A percentile compares a stretch with the other conserved stretches of the same genome.
These are phyloP conservation scores for Corymbia calophylla DNA, from an alignment of 441 rosid genomes.

Conservation along the genomic window DNA sequence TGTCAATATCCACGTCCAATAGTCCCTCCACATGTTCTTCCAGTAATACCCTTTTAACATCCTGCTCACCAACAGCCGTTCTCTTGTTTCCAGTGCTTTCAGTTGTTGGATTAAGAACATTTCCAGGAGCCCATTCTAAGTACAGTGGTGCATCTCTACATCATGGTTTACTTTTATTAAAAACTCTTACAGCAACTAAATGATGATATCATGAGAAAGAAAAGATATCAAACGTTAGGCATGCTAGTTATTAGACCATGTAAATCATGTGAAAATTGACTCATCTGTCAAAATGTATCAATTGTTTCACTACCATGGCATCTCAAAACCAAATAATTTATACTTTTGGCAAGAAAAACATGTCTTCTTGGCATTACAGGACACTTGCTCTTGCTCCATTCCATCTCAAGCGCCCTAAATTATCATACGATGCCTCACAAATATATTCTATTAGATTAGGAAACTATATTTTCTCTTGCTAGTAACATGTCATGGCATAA, in stretches of 20 bases:
- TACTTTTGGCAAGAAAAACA: background rate
- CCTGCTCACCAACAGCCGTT: slow-evolving; percentile 34
- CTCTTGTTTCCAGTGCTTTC: slow-evolving; percentile 24
- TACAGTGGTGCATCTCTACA: slow-evolving; percentile 83
- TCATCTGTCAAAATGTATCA: background rate
- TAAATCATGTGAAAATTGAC: background rate
- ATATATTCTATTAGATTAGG: background rate
- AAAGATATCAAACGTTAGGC: background rate
- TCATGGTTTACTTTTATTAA: background rate
- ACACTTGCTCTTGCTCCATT: background rate
- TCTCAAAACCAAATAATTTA: background rate
- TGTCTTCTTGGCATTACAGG: background rate
- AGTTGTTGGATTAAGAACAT: slow-evolving; percentile 44
- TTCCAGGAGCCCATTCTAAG: slow-evolving; percentile 84
- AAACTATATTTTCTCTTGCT: background rate
- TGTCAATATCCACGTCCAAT: slow-evolving; percentile 48
- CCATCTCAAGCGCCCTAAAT: background rate
- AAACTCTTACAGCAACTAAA: background rate
- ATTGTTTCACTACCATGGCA: background rate
- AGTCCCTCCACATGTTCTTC: slow-evolving; percentile 57
- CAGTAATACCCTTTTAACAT: slow-evolving; percentile 44
- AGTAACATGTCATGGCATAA: background rate
- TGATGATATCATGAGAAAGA: background rate
- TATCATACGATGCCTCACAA: background rate
- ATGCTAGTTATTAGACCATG: background rate